Conservation (phyloP, 768 basidiomycete genomes). For the Lactarius sanguifluus region DNA sequence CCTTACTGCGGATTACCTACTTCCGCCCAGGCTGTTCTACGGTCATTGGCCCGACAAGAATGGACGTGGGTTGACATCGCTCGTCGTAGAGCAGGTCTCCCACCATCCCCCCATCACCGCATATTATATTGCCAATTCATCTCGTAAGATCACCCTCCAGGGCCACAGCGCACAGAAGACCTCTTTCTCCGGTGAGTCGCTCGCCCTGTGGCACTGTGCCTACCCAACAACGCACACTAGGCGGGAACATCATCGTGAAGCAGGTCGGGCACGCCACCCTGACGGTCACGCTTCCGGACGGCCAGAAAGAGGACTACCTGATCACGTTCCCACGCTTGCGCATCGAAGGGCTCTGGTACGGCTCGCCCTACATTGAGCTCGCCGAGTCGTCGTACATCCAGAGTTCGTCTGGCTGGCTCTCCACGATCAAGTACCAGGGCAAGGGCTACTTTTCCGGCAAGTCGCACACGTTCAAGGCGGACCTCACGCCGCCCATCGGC, state of each 20-base stretch:
- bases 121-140: slow-evolving; percentile 80
- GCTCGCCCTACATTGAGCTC: slow-evolving; percentile 91
- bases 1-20: slow-evolving; percentile 3
- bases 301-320: slow-evolving; percentile 68
- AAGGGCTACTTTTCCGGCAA: slow-evolving; percentile 95
- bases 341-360: slow-evolving; percentile 92
- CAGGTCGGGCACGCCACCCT: slow-evolving; percentile 94
- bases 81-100: slow-evolving; percentile 94
- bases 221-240: slow-evolving; percentile 35
- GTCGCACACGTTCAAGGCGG: slow-evolving; percentile 89
- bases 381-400: slow-evolving; percentile 80
- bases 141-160: slow-evolving; percentile 70
- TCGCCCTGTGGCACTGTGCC: background rate
- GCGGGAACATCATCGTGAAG: slow-evolving; percentile 79
- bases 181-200: slow-evolving; percentile 68
- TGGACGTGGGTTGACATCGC: slow-evolving; percentile 74
- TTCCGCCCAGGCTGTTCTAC: slow-evolving; percentile 66
- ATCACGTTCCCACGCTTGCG: slow-evolving; percentile 90
- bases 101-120: slow-evolving; percentile 91
- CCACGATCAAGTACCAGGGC: slow-evolving; percentile 81
- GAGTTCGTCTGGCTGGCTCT: slow-evolving; percentile 57
- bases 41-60: slow-evolving; percentile 77
- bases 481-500: slow-evolving; percentile 48
- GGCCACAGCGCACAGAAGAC: slow-evolving; percentile 98
- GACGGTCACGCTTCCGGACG: slow-evolving; percentile 59